Evolutionary conservation across 768 basidiomycete species (phyloP).

Genomic region (Lentinula lateritia): DNA sequence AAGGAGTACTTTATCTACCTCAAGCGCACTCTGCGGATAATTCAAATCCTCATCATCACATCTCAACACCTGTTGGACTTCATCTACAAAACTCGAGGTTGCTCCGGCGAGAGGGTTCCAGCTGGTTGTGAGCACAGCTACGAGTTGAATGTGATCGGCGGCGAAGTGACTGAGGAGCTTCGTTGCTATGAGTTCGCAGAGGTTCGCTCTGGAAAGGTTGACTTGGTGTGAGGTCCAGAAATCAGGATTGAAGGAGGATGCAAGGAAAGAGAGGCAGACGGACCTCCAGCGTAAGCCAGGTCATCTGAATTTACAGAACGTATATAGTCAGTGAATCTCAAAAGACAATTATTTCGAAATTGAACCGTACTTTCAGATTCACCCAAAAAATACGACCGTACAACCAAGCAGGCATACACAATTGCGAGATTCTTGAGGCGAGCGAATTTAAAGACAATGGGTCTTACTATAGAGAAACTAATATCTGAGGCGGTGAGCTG

Average conservation of each 20-base stretch:
- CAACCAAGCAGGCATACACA: slow-evolving; percentile 69
- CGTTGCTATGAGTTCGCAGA: slow-evolving; percentile 87
- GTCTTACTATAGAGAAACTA: slow-evolving; percentile 75
- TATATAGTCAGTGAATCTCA: slow-evolving; percentile 22
- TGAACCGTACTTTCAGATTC: neutral
- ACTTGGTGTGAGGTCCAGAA: neutral
- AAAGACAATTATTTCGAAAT: neutral
- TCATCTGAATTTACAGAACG: slow-evolving; percentile 43
- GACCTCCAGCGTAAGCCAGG: slow-evolving; percentile 70
- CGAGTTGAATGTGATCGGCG: slow-evolving; percentile 66
- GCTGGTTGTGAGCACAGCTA: slow-evolving; percentile 71
- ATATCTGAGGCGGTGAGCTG: slow-evolving; percentile 81
- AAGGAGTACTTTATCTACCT: slow-evolving; percentile 42
- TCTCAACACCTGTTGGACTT: slow-evolving; percentile 54
- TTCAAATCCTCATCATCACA: slow-evolving; percentile 58
- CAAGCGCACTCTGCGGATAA: slow-evolving; percentile 76
- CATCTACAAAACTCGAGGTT: slow-evolving; percentile 55
- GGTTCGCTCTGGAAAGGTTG: slow-evolving; percentile 49
- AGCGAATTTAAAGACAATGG: slow-evolving; percentile 68
- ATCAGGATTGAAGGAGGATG: slow-evolving; percentile 9
- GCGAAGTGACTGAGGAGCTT: slow-evolving; percentile 78
- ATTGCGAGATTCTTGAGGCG: slow-evolving; percentile 39
- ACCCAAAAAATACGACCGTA: slow-evolving; percentile 74
- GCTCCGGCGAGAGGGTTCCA: slow-evolving; percentile 88
- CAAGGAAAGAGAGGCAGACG: slow-evolving; percentile 20